Base-by-base conservation (phyloP, 176 grass and related monocot genomes). In the Aegilops bicornis region DNA sequence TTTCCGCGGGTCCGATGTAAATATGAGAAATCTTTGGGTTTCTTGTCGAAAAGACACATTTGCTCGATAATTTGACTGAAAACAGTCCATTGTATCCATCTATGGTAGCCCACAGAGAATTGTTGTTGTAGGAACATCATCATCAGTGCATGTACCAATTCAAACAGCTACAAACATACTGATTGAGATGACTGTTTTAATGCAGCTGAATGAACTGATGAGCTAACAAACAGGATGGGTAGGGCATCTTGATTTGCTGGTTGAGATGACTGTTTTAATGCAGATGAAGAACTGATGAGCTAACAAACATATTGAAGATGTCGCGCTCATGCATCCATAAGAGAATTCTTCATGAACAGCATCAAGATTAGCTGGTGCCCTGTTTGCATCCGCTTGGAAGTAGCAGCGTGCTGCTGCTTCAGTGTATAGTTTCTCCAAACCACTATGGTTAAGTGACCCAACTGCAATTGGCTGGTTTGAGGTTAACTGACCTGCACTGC, bases 11-110 rank as follows among this genome's bases (percentile, higher is more conserved):
- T 86, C 86, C 50, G 39, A 37, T 83, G 84, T 86, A 86, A 40
- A 90, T 90, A 83, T 77, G 88, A 83, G 64, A 82, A 82, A 82
- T 71, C 54, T 11, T 70, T 31, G 37, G 84, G 84, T 86, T 83
- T 78, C 63, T 78, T 83, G 36, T 39, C 36, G 50, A 16, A 72
- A 47, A 73, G 71, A 7, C 54, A 29, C 25, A 30, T 23, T 64
- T 33, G 14, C 63, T 71, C 69, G 31, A 50, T 50, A 14, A 42
- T 23, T 64, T n/a, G 6, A 69, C 29, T 72, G 62, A 37, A 83
- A 76, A 22, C 47, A 36, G 72, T 25, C 23, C 66, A 62, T 19
- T 88, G 36, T n/a, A 77, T 48, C 42, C 24, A 19, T 9, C 11
- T 50, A 14, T 48, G 36, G 61, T 67, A 81, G 16, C 39, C 63